Evolutionary conservation across 495 filamentous ascomycete genomes (phyloP), one percentile per base, ranked within the genome.

Genomic region (Hypoxylon trugodes): DNA sequence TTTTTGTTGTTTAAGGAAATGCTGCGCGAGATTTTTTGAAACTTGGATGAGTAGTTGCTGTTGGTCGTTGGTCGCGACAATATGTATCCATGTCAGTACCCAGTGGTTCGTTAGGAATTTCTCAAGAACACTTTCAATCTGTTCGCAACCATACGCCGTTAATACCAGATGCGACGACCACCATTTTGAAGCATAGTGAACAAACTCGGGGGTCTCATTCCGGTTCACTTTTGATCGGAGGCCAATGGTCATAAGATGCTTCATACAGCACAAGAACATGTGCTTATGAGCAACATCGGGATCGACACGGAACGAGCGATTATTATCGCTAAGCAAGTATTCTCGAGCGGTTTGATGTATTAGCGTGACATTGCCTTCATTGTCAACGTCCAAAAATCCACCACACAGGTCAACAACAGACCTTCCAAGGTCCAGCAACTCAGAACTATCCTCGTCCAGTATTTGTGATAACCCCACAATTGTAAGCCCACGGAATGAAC

Each of bases 301-400:
- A 19, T 65, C 18, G 6, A 68, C 15, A 30, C 9, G 21, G 15
- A 75, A 68, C 3, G 57, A 61, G 18, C 50, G 59, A 25, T 68
- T 21, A n/a, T 40, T 35, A 5, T 18, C 40, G 21, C 58, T 56
- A 1, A 73, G 48, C 6, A 79, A 52, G 33, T 75, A 79, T 36
- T 79, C 77, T 19, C 74, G 71, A 40, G 77, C 77, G 0, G 77
- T 81, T 30, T 77, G 66, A 58, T 83, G 80, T 13, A 80, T 60
- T 22, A 81, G 61, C n/a, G 68, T 55, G 10, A 78, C 72, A 15
- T 74, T 61, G 2, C 40, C 51, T 1, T 61, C 36, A 16, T 66
- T 71, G 52, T 83, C 77, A 6, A 82, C 47, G 7, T 57, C 53
- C 0, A 82, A 52, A 15, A 82, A 76, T 0, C 73, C 71, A 1